Evolutionary conservation across 345 rosid species (phyloP).

Genomic region (Physaria fendleri): DNA sequence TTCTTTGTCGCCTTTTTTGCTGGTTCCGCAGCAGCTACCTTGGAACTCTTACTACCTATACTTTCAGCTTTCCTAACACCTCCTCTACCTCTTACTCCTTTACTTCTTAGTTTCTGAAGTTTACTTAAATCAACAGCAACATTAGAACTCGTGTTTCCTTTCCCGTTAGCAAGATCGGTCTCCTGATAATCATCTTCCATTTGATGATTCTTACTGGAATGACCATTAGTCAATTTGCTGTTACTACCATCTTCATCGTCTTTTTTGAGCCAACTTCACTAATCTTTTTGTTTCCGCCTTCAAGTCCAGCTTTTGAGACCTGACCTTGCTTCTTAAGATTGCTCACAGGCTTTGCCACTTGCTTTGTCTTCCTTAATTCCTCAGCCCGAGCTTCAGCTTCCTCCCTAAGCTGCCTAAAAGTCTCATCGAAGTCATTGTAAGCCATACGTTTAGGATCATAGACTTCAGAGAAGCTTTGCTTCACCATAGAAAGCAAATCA

Average conservation of each 20-base stretch:
- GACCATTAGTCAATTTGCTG: slow-evolving; percentile 56
- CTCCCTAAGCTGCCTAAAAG: slow-evolving; percentile 82
- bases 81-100: slow-evolving; percentile 57
- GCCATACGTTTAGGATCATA: slow-evolving; percentile 63
- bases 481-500: slow-evolving; percentile 69
- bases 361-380: slow-evolving; percentile 74
- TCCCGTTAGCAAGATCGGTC: slow-evolving; percentile 53
- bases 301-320: slow-evolving; percentile 44
- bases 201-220: slow-evolving; percentile 42
- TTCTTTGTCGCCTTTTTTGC: slow-evolving; percentile 72
- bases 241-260: slow-evolving; percentile 60
- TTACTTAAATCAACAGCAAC: slow-evolving; percentile 77
- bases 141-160: slow-evolving; percentile 70
- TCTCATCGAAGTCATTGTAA: slow-evolving; percentile 71
- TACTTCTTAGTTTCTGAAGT: slow-evolving; percentile 79
- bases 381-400: slow-evolving; percentile 93
- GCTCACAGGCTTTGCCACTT: slow-evolving; percentile 40
- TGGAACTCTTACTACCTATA: slow-evolving; percentile 63
- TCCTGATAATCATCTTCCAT: slow-evolving; percentile 42
- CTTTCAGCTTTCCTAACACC: slow-evolving; percentile 65
- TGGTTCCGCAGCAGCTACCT: slow-evolving; percentile 44
- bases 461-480: slow-evolving; percentile 61
- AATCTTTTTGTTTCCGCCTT: slow-evolving; percentile 51
- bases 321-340: slow-evolving; percentile 61
- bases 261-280: slow-evolving; percentile 31